These are phyloP conservation scores for Paraleonurus japonicus DNA, from an alignment of 257 asterid species.

Conservation along the genomic window DNA sequence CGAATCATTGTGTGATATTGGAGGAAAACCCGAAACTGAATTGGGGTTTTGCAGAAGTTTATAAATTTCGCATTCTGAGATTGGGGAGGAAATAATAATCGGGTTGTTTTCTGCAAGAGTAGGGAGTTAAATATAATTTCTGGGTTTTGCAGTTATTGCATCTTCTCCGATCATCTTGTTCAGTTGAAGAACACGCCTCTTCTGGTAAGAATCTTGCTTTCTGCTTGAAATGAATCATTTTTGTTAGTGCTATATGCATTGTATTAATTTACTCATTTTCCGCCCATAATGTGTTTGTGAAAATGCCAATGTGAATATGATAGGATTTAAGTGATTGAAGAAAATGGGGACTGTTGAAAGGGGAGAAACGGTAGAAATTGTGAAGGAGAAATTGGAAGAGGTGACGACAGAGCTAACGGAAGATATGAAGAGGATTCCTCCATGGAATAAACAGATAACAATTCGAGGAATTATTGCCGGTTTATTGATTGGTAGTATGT, in stretches of 20 bases:
- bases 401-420: conserved; percentile 19
- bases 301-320: neutral
- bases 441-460: conserved; percentile 76
- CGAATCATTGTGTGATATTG: neutral
- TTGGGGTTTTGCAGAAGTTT: conserved; percentile 15
- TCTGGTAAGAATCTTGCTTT: conserved; percentile 9
- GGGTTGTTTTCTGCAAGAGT: neutral
- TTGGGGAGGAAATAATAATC: neutral
- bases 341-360: conserved; percentile 30
- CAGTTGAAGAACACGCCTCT: conserved; percentile 4
- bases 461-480: conserved; percentile 69
- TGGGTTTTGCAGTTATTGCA: conserved; percentile 16
- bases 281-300: neutral
- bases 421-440: conserved; percentile 55
- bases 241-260: neutral
- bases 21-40: neutral
- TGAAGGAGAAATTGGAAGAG: conserved; percentile 31
- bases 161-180: neutral
- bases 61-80: neutral
- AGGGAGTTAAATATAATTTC: neutral
- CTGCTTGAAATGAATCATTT: neutral
- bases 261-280: neutral
- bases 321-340: conserved; percentile 3
- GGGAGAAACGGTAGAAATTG: conserved; percentile 32
- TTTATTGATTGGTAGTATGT: conserved; percentile 58